Evolutionary conservation across 83 land plant species (phyloP), one percentile per base, ranked within the genome.

Genomic region (Thuja plicata): DNA sequence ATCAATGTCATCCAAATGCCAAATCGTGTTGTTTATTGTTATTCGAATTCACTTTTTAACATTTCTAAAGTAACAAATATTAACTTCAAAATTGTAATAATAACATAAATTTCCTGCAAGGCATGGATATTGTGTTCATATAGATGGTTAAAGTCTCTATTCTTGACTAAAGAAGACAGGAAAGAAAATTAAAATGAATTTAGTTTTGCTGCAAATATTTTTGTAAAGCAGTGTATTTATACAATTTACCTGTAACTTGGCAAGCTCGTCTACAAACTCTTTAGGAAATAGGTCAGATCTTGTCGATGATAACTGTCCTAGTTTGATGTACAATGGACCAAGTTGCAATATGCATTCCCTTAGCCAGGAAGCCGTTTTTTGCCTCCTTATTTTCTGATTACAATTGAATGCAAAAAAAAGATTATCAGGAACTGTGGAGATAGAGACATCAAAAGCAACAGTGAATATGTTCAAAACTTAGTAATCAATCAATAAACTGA

Each of bases 231-330:
- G 43, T 85, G 60, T n/a, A 86, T 45, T 12, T 9, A 35, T 89
- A 97, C 99, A 96, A 12, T 17, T 11, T 90, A 97, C 99, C 97
- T 98, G 99, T 90, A 98, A 92, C 89, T 98, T 98, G 62, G 99
- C 94, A 84, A 98, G 96, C 91, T 98, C 99, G 73, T 98, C 96
- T 34, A 98, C 99, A 94, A 94, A 97, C 88, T 98, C 99, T 35
- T 91, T 89, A 0, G 99, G 99, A 87, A 98, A 97, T 62, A 98
- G 94, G 91, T 98, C 99, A 52, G 98, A 94, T 87, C 99, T 94
- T 73, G 99, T 97, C 66, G 99, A 98, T n/a, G 97, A 97, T 76
- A 98, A 86, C 90, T 98, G 99, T 12, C 99, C 99, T 19, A 98
- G 91, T 89, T 98, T 98, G 71, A 98, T 98, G 87, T 97, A 98